These are phyloP conservation scores for Plectosphaerella plurivora DNA, from an alignment of 2,329 filamentous ascomycete genomes.

Conservation along the genomic window DNA sequence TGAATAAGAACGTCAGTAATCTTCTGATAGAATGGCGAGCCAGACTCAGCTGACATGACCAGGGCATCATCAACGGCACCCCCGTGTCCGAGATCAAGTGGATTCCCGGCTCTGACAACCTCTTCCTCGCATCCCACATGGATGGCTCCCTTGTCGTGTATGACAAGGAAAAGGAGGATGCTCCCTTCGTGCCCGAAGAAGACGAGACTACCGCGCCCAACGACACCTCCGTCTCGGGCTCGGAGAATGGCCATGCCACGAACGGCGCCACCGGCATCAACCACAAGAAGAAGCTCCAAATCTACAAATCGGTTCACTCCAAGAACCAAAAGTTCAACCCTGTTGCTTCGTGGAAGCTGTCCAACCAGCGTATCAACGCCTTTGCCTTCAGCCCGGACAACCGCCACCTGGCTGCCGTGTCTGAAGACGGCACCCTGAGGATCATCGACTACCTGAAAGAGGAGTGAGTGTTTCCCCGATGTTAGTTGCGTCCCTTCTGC, in stretches of 20 bases:
- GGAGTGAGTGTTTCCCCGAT: slow-evolving; percentile 52
- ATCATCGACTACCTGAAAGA: slow-evolving; percentile 92
- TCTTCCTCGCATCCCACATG: slow-evolving; percentile 89
- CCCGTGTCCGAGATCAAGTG: slow-evolving; percentile 85
- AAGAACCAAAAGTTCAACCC: slow-evolving; percentile 93
- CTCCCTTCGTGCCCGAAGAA: slow-evolving; percentile 69
- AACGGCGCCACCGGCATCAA: slow-evolving; percentile 19
- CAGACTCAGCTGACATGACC: neutral
- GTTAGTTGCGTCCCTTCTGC: neutral
- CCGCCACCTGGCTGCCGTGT: slow-evolving; percentile 81
- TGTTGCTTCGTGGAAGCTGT: slow-evolving; percentile 87
- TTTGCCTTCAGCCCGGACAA: slow-evolving; percentile 91
- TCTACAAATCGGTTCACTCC: slow-evolving; percentile 90
- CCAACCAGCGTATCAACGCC: slow-evolving; percentile 83
- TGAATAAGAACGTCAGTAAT: slow-evolving; percentile 82
- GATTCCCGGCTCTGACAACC: slow-evolving; percentile 89
- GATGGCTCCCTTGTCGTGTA: slow-evolving; percentile 91
- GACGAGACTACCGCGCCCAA: slow-evolving; percentile 26
- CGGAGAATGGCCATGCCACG: slow-evolving; percentile 4
- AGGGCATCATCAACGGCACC: slow-evolving; percentile 83
- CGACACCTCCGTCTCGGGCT: neutral
- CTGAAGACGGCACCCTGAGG: slow-evolving; percentile 84
- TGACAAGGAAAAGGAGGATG: slow-evolving; percentile 95
- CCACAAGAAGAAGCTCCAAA: slow-evolving; percentile 51
- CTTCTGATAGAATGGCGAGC: neutral